Base-by-base conservation (phyloP, 2,329 filamentous ascomycete genomes). In the Penicillium sp. region DNA sequence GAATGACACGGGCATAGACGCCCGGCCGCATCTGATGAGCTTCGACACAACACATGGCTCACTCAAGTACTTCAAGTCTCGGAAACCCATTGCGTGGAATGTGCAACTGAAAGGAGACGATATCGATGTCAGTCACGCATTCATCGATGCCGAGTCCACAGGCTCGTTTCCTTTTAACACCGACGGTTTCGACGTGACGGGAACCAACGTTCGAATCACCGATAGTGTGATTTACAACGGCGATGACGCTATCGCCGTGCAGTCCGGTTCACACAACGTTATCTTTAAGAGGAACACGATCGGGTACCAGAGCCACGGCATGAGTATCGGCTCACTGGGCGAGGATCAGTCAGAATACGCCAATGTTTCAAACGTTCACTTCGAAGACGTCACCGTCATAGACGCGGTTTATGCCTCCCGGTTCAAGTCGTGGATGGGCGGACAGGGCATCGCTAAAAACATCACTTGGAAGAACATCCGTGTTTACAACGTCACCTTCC, bases 381-480 rank as follows among this genome's bases (percentile, higher is more conserved):
- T 77, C 46, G 68, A 74, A 52, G 69, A 76, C 47, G 65, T 76
- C n/a, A 74, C 71, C 0, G 71, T 76, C 14, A 64, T 70, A 13
- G 66, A 73, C 28, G 72, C 67, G 1, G 56, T 77, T 8, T 77
- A 78, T 46, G 74, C 64, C 2, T 67, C 74, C 5, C 68, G 74
- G 2, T 75, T 77, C 68, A 77, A 76, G 62, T 74, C 72, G 11
- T 76, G 74, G 72, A 55, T 64, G 14, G 73, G 74, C 5, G 74
- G 74, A 0, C 63, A 72, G 50, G 75, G 74, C 2, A 62, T 77
- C 5, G 74, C 68, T 5, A 71, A 69, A 58, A 74, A 75, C 46
- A 65, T 78, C 40, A 73, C 69, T 28, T 77, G 75, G 75, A 69
- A 66, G 46, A 74, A 77, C 53, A 74, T 77, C 46, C 60, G 71